These are phyloP conservation scores for Leccinum boreale DNA, from an alignment of 768 basidiomycete genomes.

Conservation along the genomic window DNA sequence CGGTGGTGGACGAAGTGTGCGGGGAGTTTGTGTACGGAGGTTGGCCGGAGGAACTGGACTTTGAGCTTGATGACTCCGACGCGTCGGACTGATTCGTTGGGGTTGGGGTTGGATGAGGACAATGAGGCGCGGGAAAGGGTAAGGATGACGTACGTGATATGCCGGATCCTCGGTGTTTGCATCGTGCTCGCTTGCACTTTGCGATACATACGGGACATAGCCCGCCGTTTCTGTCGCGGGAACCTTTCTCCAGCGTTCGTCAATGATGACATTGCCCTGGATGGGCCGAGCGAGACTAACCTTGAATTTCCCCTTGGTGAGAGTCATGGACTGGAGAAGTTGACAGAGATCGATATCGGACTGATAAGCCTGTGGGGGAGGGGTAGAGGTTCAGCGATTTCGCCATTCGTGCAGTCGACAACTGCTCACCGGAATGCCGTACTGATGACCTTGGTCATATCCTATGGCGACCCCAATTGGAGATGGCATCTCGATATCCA, in stretches of 20 bases:
- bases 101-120: neutral
- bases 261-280: slow-evolving; percentile 3
- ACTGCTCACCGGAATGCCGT: slow-evolving; percentile 24
- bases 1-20: slow-evolving; percentile 16
- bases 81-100: slow-evolving; percentile 39
- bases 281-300: slow-evolving; percentile 16
- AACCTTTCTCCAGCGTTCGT: slow-evolving; percentile 33
- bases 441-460: slow-evolving; percentile 17
- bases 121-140: neutral
- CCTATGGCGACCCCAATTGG: slow-evolving; percentile 25
- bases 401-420: neutral
- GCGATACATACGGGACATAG: slow-evolving; percentile 28
- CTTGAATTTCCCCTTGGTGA: slow-evolving; percentile 36
- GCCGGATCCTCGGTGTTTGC: slow-evolving; percentile 44
- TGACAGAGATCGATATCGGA: slow-evolving; percentile 49
- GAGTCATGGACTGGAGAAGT: slow-evolving; percentile 49
- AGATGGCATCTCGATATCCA: slow-evolving; percentile 35
- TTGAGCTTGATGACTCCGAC: slow-evolving; percentile 45
- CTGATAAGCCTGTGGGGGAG: slow-evolving; percentile 22
- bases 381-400: neutral
- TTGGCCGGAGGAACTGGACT: slow-evolving; percentile 34
- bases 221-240: slow-evolving; percentile 17
- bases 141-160: slow-evolving; percentile 36
- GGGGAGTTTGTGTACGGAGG: slow-evolving; percentile 7
- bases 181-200: slow-evolving; percentile 39